Conservation (phyloP, 2,329 filamentous ascomycete species). For the Pestalotiopsis sp. region DNA sequence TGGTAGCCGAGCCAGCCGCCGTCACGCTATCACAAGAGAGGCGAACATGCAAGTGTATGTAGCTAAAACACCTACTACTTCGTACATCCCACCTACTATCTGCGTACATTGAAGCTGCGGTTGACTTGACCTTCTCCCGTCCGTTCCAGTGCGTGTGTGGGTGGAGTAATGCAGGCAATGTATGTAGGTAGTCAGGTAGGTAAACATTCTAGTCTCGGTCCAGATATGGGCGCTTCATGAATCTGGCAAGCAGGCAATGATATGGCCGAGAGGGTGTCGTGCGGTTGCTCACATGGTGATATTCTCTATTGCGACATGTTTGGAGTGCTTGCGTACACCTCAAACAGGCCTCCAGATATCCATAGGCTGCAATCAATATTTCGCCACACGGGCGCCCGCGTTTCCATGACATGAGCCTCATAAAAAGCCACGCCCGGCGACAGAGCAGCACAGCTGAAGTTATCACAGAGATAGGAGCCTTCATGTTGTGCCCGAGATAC, state of each 20-base stretch:
- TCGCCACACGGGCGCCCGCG: constrained; percentile 5
- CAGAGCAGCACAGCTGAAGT: neutral
- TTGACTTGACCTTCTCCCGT: neutral
- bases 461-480: neutral
- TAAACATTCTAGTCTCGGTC: neutral
- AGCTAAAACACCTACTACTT: neutral
- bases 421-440: constrained; percentile 12
- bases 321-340: constrained; percentile 6
- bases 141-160: neutral
- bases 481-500: neutral
- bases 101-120: neutral
- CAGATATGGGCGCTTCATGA: neutral
- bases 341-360: constrained; percentile 1
- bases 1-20: constrained; percentile 8
- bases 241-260: neutral
- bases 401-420: constrained; percentile 6
- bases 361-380: constrained; percentile 3
- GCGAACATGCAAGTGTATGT: neutral
- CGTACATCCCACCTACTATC: neutral
- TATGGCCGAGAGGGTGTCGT: neutral
- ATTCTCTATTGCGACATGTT: constrained; percentile 4
- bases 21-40: neutral
- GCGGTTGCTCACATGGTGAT: neutral
- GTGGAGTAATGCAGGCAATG: neutral
- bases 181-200: neutral